These are phyloP conservation scores for Pseudogymnoascus sp. DNA, from an alignment of 2,329 filamentous ascomycete genomes.

Conservation along the genomic window DNA sequence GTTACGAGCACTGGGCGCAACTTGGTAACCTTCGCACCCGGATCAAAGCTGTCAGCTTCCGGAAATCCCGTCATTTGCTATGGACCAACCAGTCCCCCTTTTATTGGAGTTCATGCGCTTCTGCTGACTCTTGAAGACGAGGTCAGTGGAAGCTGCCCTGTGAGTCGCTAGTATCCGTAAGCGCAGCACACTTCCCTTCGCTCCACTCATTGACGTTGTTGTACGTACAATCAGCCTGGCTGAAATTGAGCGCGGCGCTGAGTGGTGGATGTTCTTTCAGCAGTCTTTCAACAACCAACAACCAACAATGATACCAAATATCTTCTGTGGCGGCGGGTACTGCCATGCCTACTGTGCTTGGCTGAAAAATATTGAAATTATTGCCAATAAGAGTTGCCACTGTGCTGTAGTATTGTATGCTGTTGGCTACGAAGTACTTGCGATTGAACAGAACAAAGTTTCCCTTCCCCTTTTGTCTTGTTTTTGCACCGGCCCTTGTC, in stretches of 20 bases:
- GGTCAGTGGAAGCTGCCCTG: not conserved
- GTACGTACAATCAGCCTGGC: not conserved
- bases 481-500: not conserved
- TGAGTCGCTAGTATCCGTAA: not conserved
- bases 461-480: not conserved
- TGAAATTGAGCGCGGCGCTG: not conserved
- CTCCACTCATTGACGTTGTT: not conserved
- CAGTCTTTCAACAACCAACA: no score
- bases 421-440: not conserved
- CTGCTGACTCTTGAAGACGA: not conserved
- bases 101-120: constrained; percentile 8
- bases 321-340: not conserved
- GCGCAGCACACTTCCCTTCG: not conserved
- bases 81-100: constrained; percentile 1
- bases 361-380: not conserved
- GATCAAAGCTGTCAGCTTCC: constrained; percentile 2
- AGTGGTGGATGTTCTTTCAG: not conserved
- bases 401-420: not conserved
- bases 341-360: constrained; percentile 2
- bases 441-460: not conserved
- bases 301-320: not conserved
- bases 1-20: not conserved
- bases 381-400: not conserved
- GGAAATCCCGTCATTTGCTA: not conserved
- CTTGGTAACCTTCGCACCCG: not conserved